These are phyloP conservation scores for Magnaporthiopsis rhizophila DNA, from an alignment of 2,329 filamentous ascomycete species.

Conservation along the genomic window DNA sequence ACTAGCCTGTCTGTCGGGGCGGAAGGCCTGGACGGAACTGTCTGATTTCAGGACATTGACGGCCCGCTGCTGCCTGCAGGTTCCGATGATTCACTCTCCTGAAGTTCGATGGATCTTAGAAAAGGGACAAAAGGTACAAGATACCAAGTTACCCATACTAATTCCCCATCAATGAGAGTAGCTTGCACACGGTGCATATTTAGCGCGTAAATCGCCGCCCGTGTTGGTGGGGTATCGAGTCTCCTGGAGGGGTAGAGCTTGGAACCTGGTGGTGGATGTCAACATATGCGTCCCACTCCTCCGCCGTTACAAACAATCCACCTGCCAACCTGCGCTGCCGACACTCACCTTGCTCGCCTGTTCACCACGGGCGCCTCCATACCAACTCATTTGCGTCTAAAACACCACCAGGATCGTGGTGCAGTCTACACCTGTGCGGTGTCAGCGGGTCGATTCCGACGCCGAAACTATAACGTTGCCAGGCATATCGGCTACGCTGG, in stretches of 20 bases:
- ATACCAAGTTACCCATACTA: background rate
- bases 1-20: too few species aligned
- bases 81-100: background rate
- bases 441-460: background rate
- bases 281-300: background rate
- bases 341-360: background rate
- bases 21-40: background rate
- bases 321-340: background rate
- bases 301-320: background rate
- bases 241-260: background rate
- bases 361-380: background rate
- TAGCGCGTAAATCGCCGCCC: background rate
- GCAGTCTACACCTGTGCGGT: background rate
- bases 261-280: background rate
- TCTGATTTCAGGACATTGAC: background rate
- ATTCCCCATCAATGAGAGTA: background rate
- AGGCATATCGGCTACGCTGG: constrained; percentile 38
- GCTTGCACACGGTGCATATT: background rate
- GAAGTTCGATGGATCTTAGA: background rate
- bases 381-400: background rate
- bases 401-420: background rate
- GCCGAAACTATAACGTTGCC: background rate
- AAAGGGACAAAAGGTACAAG: background rate
- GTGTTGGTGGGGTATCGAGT: background rate
- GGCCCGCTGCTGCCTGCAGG: background rate